These are phyloP conservation scores for Trichosporon coremiiforme DNA, from an alignment of 1,284 basidiomycete genomes.

Conservation along the genomic window DNA sequence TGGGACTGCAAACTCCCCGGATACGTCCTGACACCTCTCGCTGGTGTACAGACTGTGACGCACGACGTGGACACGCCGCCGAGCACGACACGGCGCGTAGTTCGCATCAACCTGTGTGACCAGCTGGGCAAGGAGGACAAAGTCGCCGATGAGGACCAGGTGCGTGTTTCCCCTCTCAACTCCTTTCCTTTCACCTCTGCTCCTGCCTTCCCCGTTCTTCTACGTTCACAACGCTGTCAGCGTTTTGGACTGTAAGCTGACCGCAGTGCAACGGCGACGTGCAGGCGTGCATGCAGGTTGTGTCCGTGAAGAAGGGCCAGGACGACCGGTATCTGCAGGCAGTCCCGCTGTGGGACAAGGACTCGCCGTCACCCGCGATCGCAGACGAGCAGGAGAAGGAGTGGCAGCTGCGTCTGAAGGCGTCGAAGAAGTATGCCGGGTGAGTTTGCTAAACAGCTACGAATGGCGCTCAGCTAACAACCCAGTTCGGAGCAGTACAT, in stretches of 20 bases:
- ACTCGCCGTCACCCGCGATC: not conserved
- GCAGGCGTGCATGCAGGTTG: conserved; percentile 9
- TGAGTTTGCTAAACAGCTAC: conserved; percentile 42
- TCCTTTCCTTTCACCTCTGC: no score
- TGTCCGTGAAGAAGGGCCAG: conserved; percentile 2
- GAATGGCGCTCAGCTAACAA: no score
- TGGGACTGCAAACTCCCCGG: not conserved
- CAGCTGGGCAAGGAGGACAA: conserved; percentile 39
- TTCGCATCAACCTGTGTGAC: conserved; percentile 46
- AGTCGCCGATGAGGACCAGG: conserved; percentile 51
- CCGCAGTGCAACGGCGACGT: not conserved
- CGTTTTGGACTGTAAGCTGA: not conserved
- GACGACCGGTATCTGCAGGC: conserved; percentile 12
- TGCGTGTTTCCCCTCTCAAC: conserved; percentile 29
- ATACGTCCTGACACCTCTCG: conserved; percentile 46
- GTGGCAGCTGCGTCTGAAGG: not conserved
- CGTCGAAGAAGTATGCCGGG: conserved; percentile 49
- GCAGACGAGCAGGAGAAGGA: not conserved
- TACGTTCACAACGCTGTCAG: not conserved
- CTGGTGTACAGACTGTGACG: conserved; percentile 33
- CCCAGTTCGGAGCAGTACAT: conserved; percentile 21
- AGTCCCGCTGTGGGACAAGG: conserved; percentile 1
- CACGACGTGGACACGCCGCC: conserved; percentile 50
- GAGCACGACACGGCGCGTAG: conserved; percentile 47
- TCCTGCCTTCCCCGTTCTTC: no score